A percentile compares a stretch with the other conserved stretches of the same genome.
phyloP scores from a whole-genome alignment of 1,284 basidiomycete genomes.

The Sphaerobolus stellatus region DNA sequence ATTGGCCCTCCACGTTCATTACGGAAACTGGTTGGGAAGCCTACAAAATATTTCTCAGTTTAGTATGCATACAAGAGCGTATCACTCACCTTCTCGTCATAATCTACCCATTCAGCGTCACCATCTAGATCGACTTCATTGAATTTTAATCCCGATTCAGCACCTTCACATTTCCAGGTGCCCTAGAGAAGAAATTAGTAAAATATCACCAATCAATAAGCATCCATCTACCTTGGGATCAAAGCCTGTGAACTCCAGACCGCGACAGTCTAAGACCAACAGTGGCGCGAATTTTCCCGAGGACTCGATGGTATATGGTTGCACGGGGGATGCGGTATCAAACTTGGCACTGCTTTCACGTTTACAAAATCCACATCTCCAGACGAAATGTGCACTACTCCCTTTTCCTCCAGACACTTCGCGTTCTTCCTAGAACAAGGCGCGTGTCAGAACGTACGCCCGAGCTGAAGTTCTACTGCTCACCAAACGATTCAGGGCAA shows the following conservation, averaged over 20 bases:
- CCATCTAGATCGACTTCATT: conserved; percentile 56
- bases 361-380: conserved; percentile 74
- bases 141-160: conserved; percentile 52
- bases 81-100: conserved; percentile 70
- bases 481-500: conserved; percentile 68
- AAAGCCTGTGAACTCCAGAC: conserved; percentile 73
- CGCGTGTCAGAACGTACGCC: no score
- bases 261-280: conserved; percentile 71
- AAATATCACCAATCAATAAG: conserved; percentile 11
- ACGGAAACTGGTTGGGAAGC: conserved; percentile 62
- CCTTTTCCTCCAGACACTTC: conserved; percentile 66
- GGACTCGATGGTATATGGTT: conserved; percentile 55
- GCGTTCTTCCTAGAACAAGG: conserved; percentile 58
- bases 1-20: conserved; percentile 58
- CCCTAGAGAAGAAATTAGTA: conserved; percentile 44
- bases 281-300: conserved; percentile 62
- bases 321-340: conserved; percentile 44
- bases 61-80: conserved; percentile 1
- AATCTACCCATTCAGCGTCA: conserved; percentile 75
- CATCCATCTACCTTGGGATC: conserved; percentile 52
- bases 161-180: conserved; percentile 67
- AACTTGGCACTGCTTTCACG: conserved; percentile 80
- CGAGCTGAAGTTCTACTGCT: no score
- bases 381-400: conserved; percentile 72
- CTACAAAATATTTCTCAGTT: conserved; percentile 35